Evolutionary conservation across 768 basidiomycete species (phyloP).

Genomic region (Amanita molliuscula): DNA sequence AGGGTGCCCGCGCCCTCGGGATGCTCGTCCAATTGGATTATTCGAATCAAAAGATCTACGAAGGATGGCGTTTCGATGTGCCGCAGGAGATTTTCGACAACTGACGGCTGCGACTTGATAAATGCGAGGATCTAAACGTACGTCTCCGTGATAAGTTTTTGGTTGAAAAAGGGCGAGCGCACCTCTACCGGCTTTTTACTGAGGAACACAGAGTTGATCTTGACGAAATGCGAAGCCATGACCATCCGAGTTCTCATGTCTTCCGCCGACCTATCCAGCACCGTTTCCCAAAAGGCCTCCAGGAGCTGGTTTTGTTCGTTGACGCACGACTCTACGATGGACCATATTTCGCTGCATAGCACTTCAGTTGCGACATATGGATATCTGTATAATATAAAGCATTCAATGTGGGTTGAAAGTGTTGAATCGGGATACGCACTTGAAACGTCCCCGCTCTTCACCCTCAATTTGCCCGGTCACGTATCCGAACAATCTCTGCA

Average conservation of each 20-base stretch:
- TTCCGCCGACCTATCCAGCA: constrained; percentile 68
- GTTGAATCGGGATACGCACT: constrained; percentile 37
- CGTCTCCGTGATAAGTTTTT: background rate
- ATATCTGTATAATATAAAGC: constrained; percentile 42
- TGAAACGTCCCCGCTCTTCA: constrained; percentile 70
- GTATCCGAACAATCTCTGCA: constrained; percentile 74
- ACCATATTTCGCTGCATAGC: constrained; percentile 92
- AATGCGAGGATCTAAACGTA: constrained; percentile 79
- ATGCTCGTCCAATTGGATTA: constrained; percentile 84
- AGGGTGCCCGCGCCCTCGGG: constrained; percentile 75
- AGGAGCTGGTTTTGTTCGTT: constrained; percentile 62
- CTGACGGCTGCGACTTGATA: constrained; percentile 71
- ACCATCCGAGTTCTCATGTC: constrained; percentile 83
- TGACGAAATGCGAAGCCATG: constrained; percentile 89
- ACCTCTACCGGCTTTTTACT: constrained; percentile 87
- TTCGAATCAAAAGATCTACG: constrained; percentile 83
- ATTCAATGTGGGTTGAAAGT: constrained; percentile 8
- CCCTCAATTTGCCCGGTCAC: constrained; percentile 81
- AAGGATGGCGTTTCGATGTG: constrained; percentile 88
- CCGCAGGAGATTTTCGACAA: constrained; percentile 72
- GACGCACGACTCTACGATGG: constrained; percentile 84
- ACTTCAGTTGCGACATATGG: constrained; percentile 92
- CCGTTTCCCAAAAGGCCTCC: constrained; percentile 85
- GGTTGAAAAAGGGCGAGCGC: constrained; percentile 23
- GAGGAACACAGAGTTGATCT: constrained; percentile 84